Percentiles rank a stretch among this genome's conserved stretches.
Conservation (phyloP, 2,329 filamentous ascomycete species). For the Phialemoniopsis sp. region DNA sequence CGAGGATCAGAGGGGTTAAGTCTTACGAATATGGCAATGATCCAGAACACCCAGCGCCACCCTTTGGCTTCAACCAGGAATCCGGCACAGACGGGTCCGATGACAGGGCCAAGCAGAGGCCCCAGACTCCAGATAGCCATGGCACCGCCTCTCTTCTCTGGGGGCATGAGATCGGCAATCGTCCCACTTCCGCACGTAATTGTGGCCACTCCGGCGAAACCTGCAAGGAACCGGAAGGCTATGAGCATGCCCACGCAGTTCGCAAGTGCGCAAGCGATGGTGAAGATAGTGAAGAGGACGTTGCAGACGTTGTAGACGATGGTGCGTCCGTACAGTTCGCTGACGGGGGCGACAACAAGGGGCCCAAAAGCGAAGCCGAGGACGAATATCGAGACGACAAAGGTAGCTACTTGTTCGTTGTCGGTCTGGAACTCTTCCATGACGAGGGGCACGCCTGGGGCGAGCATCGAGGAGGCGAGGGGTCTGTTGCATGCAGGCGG, state of each 20-base stretch:
- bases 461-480: slow-evolving; percentile 50
- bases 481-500: too few species aligned
- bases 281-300: slow-evolving; percentile 36
- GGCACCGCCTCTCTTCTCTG: slow-evolving; percentile 51
- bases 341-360: slow-evolving; percentile 53
- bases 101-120: slow-evolving; percentile 39
- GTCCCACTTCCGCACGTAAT: slow-evolving; percentile 64
- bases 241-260: slow-evolving; percentile 47
- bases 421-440: slow-evolving; percentile 56
- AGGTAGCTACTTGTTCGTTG: slow-evolving; percentile 49
- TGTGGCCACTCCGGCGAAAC: slow-evolving; percentile 57
- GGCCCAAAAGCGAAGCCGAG: slow-evolving; percentile 60
- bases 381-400: slow-evolving; percentile 66
- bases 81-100: slow-evolving; percentile 41
- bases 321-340: slow-evolving; percentile 54
- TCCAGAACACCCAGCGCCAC: slow-evolving; percentile 48
- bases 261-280: slow-evolving; percentile 46
- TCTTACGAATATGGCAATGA: slow-evolving; percentile 36
- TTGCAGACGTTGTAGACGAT: slow-evolving; percentile 38
- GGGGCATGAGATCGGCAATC: slow-evolving; percentile 59
- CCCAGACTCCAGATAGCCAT: slow-evolving; percentile 47
- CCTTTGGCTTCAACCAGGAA: slow-evolving; percentile 33
- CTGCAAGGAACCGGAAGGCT: slow-evolving; percentile 56
- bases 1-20: too few species aligned
- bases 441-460: slow-evolving; percentile 60